Conservation (phyloP, 1,284 basidiomycete genomes). For the Naganishia liquefaciens region DNA sequence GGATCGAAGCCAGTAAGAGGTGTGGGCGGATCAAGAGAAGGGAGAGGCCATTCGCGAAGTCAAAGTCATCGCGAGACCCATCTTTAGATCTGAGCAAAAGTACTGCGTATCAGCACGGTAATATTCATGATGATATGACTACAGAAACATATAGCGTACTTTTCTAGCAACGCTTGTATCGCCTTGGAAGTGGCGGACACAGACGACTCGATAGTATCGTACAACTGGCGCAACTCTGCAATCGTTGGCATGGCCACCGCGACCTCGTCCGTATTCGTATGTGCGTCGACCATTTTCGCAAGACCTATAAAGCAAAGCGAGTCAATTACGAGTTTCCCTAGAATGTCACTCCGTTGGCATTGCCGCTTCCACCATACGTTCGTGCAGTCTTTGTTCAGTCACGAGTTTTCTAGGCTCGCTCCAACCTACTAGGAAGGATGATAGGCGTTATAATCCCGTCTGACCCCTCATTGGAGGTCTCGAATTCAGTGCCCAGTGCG, state of each 20-base stretch:
- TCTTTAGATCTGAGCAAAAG: not conserved
- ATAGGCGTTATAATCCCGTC: conserved; percentile 49
- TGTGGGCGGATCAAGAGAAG: conserved; percentile 86
- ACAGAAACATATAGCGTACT: conserved; percentile 41
- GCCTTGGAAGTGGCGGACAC: conserved; percentile 47
- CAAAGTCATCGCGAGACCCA: conserved; percentile 54
- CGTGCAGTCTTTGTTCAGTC: conserved; percentile 48
- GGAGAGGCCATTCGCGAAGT: conserved; percentile 80
- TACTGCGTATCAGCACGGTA: conserved; percentile 18
- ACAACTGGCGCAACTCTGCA: conserved; percentile 44
- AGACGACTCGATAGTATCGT: conserved; percentile 47
- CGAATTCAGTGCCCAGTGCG: conserved; percentile 55
- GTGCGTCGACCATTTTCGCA: conserved; percentile 12
- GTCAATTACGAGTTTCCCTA: not conserved
- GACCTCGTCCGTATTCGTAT: not conserved
- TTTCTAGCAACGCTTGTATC: conserved; percentile 44
- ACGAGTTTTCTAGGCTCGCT: conserved; percentile 58
- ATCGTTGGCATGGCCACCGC: conserved; percentile 33
- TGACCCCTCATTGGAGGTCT: conserved; percentile 35
- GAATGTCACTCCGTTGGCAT: not conserved
- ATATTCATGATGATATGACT: conserved; percentile 13
- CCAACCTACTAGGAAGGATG: conserved; percentile 50
- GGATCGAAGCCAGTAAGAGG: conserved; percentile 80
- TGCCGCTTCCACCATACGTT: not conserved
- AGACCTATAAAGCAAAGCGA: not conserved